Evolutionary conservation across 257 asterid species (phyloP).

Genomic region (Gentiana dahurica): DNA sequence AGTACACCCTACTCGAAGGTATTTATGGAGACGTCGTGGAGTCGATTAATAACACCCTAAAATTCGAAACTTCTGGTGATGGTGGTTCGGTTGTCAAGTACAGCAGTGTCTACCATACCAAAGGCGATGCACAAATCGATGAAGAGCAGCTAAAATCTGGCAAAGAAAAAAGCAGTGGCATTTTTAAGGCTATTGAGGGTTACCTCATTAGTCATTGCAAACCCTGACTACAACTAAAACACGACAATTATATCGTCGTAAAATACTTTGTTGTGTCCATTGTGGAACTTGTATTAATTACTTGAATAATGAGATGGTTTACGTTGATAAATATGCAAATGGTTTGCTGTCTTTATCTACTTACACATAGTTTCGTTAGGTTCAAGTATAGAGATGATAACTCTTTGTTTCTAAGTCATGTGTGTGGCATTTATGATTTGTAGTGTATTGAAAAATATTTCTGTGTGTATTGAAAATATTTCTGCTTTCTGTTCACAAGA

Average conservation of each 20-base stretch:
- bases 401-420: too few species aligned
- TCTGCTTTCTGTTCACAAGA: too few species aligned
- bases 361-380: too few species aligned
- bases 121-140: slow-evolving; percentile 13
- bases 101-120: slow-evolving; percentile 18
- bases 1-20: slow-evolving; percentile 27
- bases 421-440: too few species aligned
- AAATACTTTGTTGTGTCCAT: too few species aligned
- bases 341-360: too few species aligned
- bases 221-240: slow-evolving; percentile 14
- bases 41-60: slow-evolving; percentile 15
- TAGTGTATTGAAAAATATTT: too few species aligned
- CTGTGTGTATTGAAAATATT: too few species aligned
- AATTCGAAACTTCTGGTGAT: slow-evolving; percentile 17
- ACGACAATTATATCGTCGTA: background rate
- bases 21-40: slow-evolving; percentile 18
- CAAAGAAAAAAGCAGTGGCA: slow-evolving; percentile 10
- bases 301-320: too few species aligned
- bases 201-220: slow-evolving; percentile 19
- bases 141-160: slow-evolving; percentile 31
- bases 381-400: too few species aligned
- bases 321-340: too few species aligned
- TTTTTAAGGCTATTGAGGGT: slow-evolving; percentile 28
- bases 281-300: too few species aligned
- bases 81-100: slow-evolving; percentile 27